A percentile compares a stretch with the other conserved stretches of the same genome.
phyloP scores from a whole-genome alignment of 495 filamentous ascomycete species.

The Lophium mytilinum region DNA sequence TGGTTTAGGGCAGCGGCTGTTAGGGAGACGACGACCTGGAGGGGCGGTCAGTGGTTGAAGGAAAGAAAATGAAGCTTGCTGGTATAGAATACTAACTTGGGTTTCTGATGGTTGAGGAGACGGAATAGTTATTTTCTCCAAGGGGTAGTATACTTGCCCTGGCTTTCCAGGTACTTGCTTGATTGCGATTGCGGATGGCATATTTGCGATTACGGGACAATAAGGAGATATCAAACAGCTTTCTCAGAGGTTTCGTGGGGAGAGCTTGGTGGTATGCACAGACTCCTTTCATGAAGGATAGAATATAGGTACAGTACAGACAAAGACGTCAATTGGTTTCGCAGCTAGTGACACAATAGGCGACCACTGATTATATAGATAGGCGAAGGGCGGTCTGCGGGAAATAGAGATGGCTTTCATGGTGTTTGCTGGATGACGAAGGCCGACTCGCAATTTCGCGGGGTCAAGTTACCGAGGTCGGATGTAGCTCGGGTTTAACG shows the following conservation, averaged over 20 bases:
- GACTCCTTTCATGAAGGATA: no score
- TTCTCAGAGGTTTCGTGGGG: no score
- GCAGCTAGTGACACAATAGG: no score
- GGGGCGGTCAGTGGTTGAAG: background rate
- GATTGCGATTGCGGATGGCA: conserved; percentile 50
- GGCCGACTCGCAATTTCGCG: background rate
- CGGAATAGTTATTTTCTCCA: conserved; percentile 26
- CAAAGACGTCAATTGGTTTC: no score
- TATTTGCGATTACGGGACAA: conserved; percentile 23
- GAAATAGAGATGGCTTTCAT: background rate
- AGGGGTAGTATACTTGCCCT: conserved; percentile 76
- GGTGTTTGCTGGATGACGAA: background rate
- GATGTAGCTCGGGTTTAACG: background rate
- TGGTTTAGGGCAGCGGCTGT: conserved; percentile 79
- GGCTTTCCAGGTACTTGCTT: conserved; percentile 64
- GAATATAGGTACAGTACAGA: no score
- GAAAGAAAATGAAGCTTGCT: background rate
- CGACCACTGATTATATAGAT: no score
- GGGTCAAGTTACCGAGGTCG: background rate
- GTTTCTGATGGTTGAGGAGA: conserved; percentile 16
- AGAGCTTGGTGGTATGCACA: no score
- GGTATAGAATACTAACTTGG: conserved; percentile 4
- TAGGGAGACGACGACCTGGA: conserved; percentile 54
- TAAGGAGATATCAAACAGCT: no score
- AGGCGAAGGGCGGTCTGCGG: no score